Conservation (phyloP, 2,329 filamentous ascomycete species). For the Cytospora schulzeri region DNA sequence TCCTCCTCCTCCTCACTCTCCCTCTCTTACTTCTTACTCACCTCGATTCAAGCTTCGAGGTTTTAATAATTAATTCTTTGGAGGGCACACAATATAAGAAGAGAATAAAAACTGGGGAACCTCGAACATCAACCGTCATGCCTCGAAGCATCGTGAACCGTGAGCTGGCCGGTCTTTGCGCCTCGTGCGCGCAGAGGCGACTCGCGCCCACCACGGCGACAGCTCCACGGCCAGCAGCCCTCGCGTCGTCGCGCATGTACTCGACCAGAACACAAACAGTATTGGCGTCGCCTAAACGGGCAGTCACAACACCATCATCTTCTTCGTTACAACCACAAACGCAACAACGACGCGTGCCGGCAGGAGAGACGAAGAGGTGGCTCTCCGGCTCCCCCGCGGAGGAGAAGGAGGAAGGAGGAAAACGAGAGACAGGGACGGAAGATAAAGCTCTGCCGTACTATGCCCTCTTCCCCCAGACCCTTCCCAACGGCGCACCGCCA, state of each 20-base stretch:
- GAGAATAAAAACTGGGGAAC: neutral
- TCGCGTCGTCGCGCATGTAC: neutral
- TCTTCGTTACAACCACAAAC: neutral
- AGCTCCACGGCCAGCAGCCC: neutral
- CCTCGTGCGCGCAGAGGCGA: conserved; percentile 11
- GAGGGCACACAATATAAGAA: no score
- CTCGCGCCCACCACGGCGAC: neutral
- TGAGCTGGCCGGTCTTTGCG: conserved; percentile 13
- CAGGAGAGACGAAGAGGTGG: conserved; percentile 13
- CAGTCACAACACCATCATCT: neutral
- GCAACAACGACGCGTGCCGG: neutral
- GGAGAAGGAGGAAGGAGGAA: neutral
- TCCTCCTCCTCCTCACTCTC: no score
- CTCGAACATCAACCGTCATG: neutral
- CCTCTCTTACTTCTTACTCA: no score
- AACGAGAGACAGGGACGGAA: neutral
- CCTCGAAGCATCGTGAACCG: conserved; percentile 6
- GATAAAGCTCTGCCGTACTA: conserved; percentile 56
- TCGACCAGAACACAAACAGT: neutral
- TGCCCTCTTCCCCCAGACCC: conserved; percentile 80
- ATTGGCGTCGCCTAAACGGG: no score
- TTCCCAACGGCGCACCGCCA: conserved; percentile 79
- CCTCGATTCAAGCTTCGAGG: no score
- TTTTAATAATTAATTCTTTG: no score
- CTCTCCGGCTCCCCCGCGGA: conserved; percentile 10